These are phyloP conservation scores for Ceratocystis papillata DNA, from an alignment of 2,329 filamentous ascomycete species.

Conservation along the genomic window DNA sequence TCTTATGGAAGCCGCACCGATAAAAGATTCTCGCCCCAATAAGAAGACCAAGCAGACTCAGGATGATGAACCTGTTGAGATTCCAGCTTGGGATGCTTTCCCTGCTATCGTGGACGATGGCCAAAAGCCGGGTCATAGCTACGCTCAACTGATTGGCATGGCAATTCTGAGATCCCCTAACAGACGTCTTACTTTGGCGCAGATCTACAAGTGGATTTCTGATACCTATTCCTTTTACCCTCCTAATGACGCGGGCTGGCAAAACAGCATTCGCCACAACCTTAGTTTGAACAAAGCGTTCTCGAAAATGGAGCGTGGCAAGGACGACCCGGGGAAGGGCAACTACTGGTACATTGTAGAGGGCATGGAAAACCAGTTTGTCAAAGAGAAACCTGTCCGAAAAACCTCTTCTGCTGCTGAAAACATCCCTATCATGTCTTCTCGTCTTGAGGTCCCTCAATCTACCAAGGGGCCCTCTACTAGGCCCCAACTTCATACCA, in stretches of 20 bases:
- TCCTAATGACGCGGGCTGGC: constrained; percentile 79
- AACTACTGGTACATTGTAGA: constrained; percentile 92
- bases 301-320: constrained; percentile 86
- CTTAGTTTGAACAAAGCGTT: constrained; percentile 95
- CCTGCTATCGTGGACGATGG: constrained; percentile 75
- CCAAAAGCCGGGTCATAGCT: constrained; percentile 80
- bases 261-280: constrained; percentile 98
- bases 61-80: constrained; percentile 17
- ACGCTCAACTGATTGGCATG: constrained; percentile 92
- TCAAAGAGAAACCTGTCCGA: constrained; percentile 69
- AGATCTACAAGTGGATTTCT: constrained; percentile 99
- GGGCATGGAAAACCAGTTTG: constrained; percentile 80
- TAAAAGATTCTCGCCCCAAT: constrained; percentile 53
- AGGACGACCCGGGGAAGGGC: constrained; percentile 94
- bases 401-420: constrained; percentile 47
- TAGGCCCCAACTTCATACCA: constrained; percentile 30
- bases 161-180: constrained; percentile 79
- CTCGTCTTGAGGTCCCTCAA: constrained; percentile 36
- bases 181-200: constrained; percentile 74
- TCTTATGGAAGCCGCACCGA: constrained; percentile 61
- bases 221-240: constrained; percentile 85
- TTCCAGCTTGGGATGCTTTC: constrained; percentile 65
- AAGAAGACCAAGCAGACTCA: constrained; percentile 59
- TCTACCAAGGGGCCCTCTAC: constrained; percentile 31
- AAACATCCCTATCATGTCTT: constrained; percentile 49